These are phyloP conservation scores for Cucurbita ficifolia DNA, from an alignment of 306 rosid species.

Conservation along the genomic window DNA sequence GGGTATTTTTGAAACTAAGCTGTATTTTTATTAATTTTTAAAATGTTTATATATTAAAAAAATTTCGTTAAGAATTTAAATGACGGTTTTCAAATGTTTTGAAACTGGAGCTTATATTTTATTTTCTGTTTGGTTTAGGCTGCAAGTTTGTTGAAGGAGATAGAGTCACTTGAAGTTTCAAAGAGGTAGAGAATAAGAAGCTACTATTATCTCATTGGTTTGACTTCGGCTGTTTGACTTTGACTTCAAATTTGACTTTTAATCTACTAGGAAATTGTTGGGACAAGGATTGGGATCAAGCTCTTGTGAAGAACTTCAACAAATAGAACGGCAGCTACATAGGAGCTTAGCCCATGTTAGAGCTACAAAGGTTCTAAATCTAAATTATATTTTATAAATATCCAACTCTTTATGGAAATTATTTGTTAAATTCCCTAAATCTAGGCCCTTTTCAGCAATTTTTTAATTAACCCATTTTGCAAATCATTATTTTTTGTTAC, in stretches of 20 bases:
- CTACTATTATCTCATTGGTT: not conserved
- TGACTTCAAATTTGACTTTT: not conserved
- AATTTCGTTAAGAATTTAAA: too few species aligned
- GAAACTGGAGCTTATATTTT: not conserved
- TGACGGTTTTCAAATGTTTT: too few species aligned
- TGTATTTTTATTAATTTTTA: too few species aligned
- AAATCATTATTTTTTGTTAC: too few species aligned
- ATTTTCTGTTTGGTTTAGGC: conserved; percentile 3
- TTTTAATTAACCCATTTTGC: too few species aligned
- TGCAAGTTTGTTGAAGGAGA: conserved; percentile 32
- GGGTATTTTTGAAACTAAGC: too few species aligned
- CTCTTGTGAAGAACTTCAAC: conserved; percentile 34
- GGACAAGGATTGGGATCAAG: conserved; percentile 37
- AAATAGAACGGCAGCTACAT: conserved; percentile 34
- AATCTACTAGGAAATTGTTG: conserved; percentile 25
- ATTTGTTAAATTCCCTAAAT: too few species aligned
- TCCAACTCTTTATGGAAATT: too few species aligned
- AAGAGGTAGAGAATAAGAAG: conserved; percentile 22
- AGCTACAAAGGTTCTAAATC: conserved; percentile 31
- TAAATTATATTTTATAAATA: not conserved
- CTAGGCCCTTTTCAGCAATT: too few species aligned
- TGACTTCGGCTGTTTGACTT: not conserved
- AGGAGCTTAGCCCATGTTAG: conserved; percentile 25
- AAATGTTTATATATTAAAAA: too few species aligned
- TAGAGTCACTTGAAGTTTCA: conserved; percentile 38